Base-by-base conservation (phyloP, 306 rosid genomes). In the Prunus mume region DNA sequence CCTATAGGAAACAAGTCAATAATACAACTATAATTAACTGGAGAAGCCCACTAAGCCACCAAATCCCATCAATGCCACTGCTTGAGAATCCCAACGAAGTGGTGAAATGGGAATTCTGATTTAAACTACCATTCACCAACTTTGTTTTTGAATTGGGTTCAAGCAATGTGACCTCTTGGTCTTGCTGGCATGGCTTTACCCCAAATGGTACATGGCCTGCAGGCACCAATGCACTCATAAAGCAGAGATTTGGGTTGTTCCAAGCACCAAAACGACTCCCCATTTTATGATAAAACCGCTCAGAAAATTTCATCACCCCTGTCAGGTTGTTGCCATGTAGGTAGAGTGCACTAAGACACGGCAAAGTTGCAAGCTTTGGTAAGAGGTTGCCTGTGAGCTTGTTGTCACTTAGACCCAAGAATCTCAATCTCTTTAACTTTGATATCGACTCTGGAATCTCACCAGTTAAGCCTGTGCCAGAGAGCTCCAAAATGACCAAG, bases 201-300 rank as follows among this genome's bases (percentile, higher is more conserved):
- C 98, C 98, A 75, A 51, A 81, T 14, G 93, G 99, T 17, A 82
- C 85, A 78, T 84, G 58, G 5, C 32, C 80, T 34, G 80, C 47
- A 69, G 89, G 83, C 77, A 79, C 76, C 75, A 65, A 75, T 72
- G 80, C 88, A 77, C 74, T 69, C 14, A 69, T 74, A 89, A 83
- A 90, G 51, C 98, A 95, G 73, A 95, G 91, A 83, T 89, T 84
- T 2, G 98, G 91, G 68, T 95, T 95, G 76, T 75, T 84, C 96
- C 90, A 85, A 11, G 91, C 97, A 60, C 97, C 93, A 83, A 94
- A 94, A 64, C 97, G 88, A 73, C 93, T 89, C 12, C 95, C 94
- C 94, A 90, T 71, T 85, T 87, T 92, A 22, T 79, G 78, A 65
- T 88, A 88, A 82, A 95, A 91, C 82, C 67, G 58, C 34, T 70